Percentiles rank a stretch among this genome's conserved stretches.
These are phyloP conservation scores for Suillus luteus DNA, from an alignment of 768 basidiomycete genomes.

Conservation along the genomic window DNA sequence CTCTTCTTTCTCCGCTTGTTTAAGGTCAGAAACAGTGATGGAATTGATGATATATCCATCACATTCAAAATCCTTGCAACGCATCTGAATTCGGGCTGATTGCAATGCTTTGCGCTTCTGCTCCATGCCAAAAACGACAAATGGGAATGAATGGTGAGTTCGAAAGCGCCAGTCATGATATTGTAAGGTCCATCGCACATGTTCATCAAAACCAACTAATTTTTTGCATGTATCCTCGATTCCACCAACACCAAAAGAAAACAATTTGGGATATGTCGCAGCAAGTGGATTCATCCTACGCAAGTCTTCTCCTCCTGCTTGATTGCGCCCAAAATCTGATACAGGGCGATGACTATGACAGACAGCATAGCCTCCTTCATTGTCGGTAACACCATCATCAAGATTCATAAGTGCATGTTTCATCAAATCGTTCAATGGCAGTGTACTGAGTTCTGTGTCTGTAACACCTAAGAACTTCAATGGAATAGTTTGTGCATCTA, in stretches of 20 bases:
- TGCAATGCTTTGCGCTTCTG: conserved; percentile 18
- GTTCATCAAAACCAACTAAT: conserved; percentile 30
- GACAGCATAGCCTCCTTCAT: too few relatives aligned
- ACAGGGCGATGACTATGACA: too few relatives aligned
- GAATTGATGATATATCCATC: conserved; percentile 22
- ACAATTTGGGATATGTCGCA: too few relatives aligned
- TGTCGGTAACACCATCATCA: too few relatives aligned
- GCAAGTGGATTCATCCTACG: too few relatives aligned
- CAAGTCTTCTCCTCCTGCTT: too few relatives aligned
- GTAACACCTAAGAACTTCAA: too few relatives aligned
- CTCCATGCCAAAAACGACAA: conserved; percentile 20
- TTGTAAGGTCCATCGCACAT: conserved; percentile 32
- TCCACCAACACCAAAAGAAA: conserved; percentile 38
- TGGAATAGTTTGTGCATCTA: too few relatives aligned
- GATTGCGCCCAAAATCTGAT: too few relatives aligned
- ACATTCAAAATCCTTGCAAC: conserved; percentile 11
- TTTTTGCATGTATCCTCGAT: conserved; percentile 26
- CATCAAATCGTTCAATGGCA: too few relatives aligned
- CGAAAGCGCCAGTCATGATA: conserved; percentile 34
- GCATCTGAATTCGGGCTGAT: conserved; percentile 29
- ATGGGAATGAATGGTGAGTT: conserved; percentile 20
- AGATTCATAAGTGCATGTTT: too few relatives aligned
- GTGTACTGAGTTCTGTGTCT: too few relatives aligned
- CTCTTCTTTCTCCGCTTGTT: conserved; percentile 39
- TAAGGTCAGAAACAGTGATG: conserved; percentile 33